Evolutionary conservation across 441 rosid species (phyloP).

Genomic region (Rhodomyrtus psidioides): DNA sequence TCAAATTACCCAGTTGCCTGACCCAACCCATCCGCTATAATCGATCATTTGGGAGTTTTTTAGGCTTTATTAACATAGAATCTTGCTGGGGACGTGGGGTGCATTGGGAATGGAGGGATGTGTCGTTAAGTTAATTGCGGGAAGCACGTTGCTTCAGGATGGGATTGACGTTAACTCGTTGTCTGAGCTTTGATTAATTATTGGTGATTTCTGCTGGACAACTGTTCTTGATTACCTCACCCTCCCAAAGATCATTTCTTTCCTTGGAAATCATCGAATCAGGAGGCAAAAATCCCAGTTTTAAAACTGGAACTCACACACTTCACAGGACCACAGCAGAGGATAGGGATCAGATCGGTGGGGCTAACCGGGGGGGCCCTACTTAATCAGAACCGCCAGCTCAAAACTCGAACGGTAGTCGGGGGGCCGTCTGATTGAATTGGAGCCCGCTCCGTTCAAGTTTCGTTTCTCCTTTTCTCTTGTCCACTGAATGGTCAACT

Average conservation of each 20-base stretch:
- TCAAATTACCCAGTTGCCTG: background rate
- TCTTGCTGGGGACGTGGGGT: constrained; percentile 5
- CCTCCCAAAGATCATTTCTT: background rate
- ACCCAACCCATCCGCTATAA: background rate
- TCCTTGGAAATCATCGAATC: background rate
- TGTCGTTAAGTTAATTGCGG: background rate
- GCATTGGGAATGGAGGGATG: constrained; percentile 3
- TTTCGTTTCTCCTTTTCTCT: background rate
- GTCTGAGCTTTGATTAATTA: background rate
- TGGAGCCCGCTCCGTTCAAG: background rate
- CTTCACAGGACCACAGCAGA: background rate
- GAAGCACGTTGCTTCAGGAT: background rate
- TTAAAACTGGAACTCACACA: background rate
- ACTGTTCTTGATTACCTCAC: background rate
- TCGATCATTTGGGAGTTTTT: background rate
- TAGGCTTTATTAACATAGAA: background rate
- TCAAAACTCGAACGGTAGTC: background rate
- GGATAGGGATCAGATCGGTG: background rate
- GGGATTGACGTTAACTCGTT: background rate
- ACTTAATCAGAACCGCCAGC: background rate
- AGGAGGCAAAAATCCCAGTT: background rate
- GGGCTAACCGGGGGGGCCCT: background rate
- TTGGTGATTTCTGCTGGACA: background rate
- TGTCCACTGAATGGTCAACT: background rate
- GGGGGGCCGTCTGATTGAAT: background rate